Percentiles rank a stretch among this genome's conserved stretches.
phyloP scores from a whole-genome alignment of 768 basidiomycete species.

The Galerina marginata region DNA sequence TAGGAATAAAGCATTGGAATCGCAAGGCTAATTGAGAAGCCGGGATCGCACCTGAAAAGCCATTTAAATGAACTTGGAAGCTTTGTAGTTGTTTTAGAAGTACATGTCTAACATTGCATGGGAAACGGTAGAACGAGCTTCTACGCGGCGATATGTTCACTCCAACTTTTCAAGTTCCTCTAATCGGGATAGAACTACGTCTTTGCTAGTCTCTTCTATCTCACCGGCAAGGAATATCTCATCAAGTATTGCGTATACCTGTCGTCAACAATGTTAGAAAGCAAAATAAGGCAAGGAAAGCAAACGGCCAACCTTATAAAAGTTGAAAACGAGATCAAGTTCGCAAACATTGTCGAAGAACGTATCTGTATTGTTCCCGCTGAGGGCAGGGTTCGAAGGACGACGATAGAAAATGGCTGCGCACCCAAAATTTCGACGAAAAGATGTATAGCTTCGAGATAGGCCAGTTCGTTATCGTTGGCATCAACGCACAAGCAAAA shows the following conservation, averaged over 20 bases:
- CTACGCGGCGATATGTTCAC: constrained; percentile 37
- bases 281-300: not conserved
- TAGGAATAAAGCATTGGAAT: not conserved
- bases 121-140: constrained; percentile 16
- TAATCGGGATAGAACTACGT: constrained; percentile 88
- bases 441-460: constrained; percentile 96
- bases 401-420: constrained; percentile 28
- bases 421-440: constrained; percentile 96
- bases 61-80: not conserved
- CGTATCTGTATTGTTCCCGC: constrained; percentile 60
- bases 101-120: not conserved
- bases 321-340: constrained; percentile 97
- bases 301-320: constrained; percentile 67
- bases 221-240: constrained; percentile 99
- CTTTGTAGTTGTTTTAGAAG: not conserved
- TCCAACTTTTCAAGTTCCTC: constrained; percentile 95
- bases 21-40: not conserved
- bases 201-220: constrained; percentile 97
- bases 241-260: constrained; percentile 98
- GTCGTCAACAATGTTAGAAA: not conserved
- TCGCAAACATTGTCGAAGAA: constrained; percentile 99
- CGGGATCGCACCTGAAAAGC: not conserved
- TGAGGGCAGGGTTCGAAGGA: not conserved
- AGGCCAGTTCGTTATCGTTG: constrained; percentile 97
- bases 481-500: constrained; percentile 98